Evolutionary conservation across 768 basidiomycete genomes (phyloP).

Genomic region (Ephemerocybe angulata): DNA sequence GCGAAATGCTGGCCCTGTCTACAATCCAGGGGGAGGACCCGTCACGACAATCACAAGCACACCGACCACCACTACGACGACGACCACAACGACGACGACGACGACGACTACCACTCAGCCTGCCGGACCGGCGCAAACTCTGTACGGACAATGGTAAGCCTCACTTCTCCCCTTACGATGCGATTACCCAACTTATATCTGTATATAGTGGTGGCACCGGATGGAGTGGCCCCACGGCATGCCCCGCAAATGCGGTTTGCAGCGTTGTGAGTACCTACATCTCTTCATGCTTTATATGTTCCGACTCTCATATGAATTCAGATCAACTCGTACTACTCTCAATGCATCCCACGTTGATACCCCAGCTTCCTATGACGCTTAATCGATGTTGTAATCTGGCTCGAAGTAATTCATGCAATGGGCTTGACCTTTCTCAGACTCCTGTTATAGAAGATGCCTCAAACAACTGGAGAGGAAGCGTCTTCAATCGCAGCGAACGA

Average conservation of each 20-base stretch:
- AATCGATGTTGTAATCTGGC: no score
- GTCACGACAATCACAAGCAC: not conserved
- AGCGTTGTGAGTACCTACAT: not conserved
- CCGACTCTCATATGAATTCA: not conserved
- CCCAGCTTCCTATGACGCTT: no score
- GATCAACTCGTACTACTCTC: conserved; percentile 6
- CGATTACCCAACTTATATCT: not conserved
- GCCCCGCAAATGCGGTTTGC: conserved; percentile 4
- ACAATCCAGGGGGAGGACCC: not conserved
- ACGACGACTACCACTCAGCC: not conserved
- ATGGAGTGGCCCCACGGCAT: not conserved
- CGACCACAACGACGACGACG: not conserved
- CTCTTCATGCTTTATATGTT: not conserved
- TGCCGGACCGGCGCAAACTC: not conserved
- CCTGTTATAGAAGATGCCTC: no score
- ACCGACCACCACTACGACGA: not conserved
- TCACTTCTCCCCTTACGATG: not conserved
- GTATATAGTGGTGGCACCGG: not conserved
- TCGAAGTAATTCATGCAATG: no score
- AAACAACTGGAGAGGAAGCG: no score
- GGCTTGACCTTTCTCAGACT: no score
- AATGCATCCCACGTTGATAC: conserved; percentile 1
- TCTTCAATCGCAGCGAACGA: no score
- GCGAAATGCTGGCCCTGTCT: conserved; percentile 2
- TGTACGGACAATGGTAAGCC: conserved; percentile 4